These are phyloP conservation scores for Pyricularia grisea DNA, from an alignment of 2,329 filamentous ascomycete species.

Conservation along the genomic window DNA sequence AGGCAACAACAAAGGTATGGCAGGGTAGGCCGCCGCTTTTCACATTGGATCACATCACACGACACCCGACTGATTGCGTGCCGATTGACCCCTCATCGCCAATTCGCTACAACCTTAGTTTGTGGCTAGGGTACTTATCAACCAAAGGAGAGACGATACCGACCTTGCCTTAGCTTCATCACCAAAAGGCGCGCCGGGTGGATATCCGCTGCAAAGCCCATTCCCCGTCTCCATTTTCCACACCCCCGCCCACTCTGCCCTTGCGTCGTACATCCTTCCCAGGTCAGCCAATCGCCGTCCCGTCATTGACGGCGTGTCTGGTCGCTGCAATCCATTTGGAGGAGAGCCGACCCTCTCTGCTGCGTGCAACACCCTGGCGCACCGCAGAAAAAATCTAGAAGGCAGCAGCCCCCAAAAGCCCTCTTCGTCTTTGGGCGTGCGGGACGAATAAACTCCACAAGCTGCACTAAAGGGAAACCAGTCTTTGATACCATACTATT, in stretches of 20 bases:
- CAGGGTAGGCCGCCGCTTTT: neutral
- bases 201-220: neutral
- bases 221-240: neutral
- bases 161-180: neutral
- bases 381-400: neutral
- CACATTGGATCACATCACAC: neutral
- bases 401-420: neutral
- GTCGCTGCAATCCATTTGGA: neutral
- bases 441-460: neutral
- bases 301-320: neutral
- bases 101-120: neutral
- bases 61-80: neutral
- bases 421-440: neutral
- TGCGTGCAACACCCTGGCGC: neutral
- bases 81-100: neutral
- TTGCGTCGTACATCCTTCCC: neutral
- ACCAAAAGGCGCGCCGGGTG: neutral
- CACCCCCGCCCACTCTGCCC: neutral
- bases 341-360: neutral
- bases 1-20: neutral
- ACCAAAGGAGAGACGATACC: neutral
- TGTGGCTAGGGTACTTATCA: neutral
- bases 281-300: neutral
- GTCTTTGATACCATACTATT: neutral
- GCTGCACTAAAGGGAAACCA: neutral